Conservation (phyloP, 441 rosid genomes). For the Kokia cookei region DNA sequence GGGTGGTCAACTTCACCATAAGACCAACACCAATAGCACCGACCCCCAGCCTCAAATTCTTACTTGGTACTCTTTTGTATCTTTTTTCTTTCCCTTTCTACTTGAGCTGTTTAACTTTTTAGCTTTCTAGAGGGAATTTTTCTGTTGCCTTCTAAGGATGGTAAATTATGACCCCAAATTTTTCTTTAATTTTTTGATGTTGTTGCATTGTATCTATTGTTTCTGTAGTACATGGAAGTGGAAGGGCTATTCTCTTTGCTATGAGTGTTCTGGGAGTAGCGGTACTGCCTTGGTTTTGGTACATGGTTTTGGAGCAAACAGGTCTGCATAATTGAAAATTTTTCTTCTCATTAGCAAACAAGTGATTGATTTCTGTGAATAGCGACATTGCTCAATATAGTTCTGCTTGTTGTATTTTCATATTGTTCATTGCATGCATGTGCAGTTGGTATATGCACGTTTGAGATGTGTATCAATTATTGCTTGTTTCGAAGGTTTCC, state of each 20-base stretch:
- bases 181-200: background rate
- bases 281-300: slow-evolving; percentile 83
- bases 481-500: background rate
- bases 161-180: background rate
- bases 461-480: background rate
- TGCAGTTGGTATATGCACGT: background rate
- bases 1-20: slow-evolving; percentile 15
- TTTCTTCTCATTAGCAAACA: slow-evolving; percentile 49
- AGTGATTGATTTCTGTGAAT: slow-evolving; percentile 8
- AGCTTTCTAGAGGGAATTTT: background rate
- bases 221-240: slow-evolving; percentile 66
- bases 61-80: slow-evolving; percentile 31
- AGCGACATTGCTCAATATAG: no score
- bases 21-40: background rate
- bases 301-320: slow-evolving; percentile 97
- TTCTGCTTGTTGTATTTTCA: no score
- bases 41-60: slow-evolving; percentile 23
- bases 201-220: background rate
- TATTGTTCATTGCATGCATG: no score
- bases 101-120: background rate
- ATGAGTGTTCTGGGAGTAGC: slow-evolving; percentile 56
- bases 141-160: background rate
- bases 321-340: slow-evolving; percentile 54
- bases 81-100: background rate
- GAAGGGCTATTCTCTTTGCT: slow-evolving; percentile 81